Evolutionary conservation across 192 early-diverging fungal species (phyloP).

Genomic region (Backusella sp.): DNA sequence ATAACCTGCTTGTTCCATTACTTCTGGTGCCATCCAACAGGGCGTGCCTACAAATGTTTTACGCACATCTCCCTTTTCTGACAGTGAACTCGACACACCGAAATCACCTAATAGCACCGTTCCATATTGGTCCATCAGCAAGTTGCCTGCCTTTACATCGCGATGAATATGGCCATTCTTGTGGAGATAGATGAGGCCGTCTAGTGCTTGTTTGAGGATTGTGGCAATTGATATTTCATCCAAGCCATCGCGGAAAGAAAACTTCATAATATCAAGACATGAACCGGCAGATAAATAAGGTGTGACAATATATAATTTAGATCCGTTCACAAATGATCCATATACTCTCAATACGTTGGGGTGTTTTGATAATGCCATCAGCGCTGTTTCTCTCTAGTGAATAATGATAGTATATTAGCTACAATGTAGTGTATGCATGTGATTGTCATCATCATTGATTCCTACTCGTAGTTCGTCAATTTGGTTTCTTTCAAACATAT

Average conservation of each 20-base stretch:
- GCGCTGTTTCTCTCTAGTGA: slow-evolving; percentile 72
- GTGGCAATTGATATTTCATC: slow-evolving; percentile 78
- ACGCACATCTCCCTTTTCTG: slow-evolving; percentile 61
- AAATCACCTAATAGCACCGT: slow-evolving; percentile 64
- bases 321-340: slow-evolving; percentile 79
- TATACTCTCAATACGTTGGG: slow-evolving; percentile 79
- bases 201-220: slow-evolving; percentile 73
- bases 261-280: slow-evolving; percentile 88
- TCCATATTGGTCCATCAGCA: slow-evolving; percentile 67
- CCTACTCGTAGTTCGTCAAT: slow-evolving; percentile 84
- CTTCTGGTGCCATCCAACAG: slow-evolving; percentile 73
- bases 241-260: slow-evolving; percentile 73
- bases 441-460: background rate
- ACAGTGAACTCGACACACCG: slow-evolving; percentile 64
- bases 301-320: slow-evolving; percentile 80
- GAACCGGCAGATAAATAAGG: slow-evolving; percentile 78
- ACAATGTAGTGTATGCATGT: background rate
- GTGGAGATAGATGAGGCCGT: slow-evolving; percentile 65
- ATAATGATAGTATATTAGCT: background rate
- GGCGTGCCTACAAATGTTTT: slow-evolving; percentile 76
- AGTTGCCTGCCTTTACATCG: slow-evolving; percentile 71
- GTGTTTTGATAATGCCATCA: slow-evolving; percentile 86
- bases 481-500: slow-evolving; percentile 90
- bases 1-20: slow-evolving; percentile 91
- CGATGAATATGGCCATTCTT: slow-evolving; percentile 67